phyloP scores from a whole-genome alignment of 441 rosid species.

The Gossypium lobatum region DNA sequence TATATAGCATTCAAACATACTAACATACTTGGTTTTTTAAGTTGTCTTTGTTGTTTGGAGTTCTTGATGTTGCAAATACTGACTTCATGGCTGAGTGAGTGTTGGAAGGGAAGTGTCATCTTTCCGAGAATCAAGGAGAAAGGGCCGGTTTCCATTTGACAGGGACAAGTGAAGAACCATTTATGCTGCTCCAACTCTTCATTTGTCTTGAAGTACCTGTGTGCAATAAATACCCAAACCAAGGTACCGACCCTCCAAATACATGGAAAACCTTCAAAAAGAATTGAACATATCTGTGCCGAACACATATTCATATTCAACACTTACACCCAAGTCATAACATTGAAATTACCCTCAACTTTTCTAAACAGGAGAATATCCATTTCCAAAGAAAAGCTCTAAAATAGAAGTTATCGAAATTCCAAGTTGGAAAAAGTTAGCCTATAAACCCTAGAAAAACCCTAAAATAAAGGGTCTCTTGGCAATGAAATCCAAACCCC shows the following conservation, averaged over 20 bases:
- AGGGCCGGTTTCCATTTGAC: background rate
- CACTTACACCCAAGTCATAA: background rate
- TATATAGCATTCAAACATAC: background rate
- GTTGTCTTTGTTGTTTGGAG: background rate
- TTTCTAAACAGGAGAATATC: background rate
- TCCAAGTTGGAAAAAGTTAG: background rate
- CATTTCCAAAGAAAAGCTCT: background rate
- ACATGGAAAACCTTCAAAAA: background rate
- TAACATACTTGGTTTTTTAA: background rate
- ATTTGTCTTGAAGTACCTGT: background rate
- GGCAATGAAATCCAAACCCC: background rate
- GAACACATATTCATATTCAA: background rate
- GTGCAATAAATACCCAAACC: background rate
- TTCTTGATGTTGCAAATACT: background rate
- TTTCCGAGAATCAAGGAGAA: background rate
- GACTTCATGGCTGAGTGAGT: background rate
- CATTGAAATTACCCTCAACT: background rate
- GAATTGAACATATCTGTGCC: background rate
- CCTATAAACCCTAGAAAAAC: slow-evolving; percentile 1
- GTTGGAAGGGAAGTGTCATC: background rate
- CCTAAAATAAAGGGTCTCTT: background rate
- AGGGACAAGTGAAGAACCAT: background rate
- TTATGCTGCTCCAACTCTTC: background rate
- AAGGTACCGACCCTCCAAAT: background rate
- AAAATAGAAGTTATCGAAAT: background rate